Evolutionary conservation across 140 eudicot species (phyloP).

Genomic region (Anethum foeniculum): DNA sequence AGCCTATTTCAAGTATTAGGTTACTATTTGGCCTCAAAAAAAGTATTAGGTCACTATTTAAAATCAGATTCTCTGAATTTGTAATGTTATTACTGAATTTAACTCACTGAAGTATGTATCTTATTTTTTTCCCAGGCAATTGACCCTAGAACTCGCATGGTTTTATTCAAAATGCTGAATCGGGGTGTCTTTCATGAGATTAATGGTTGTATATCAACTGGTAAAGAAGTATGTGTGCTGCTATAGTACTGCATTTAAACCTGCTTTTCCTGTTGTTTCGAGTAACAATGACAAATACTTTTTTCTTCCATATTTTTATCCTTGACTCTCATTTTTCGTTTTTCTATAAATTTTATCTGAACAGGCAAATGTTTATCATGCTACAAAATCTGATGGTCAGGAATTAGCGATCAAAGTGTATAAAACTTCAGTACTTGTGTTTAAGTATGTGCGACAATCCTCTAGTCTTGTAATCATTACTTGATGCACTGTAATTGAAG

Average conservation of each 20-base stretch:
- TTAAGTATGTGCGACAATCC: conserved; percentile 53
- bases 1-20: not conserved
- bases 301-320: not conserved
- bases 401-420: conserved; percentile 92
- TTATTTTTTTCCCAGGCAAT: conserved; percentile 48
- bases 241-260: not conserved
- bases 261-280: not conserved
- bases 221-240: conserved; percentile 62
- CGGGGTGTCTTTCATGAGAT: conserved; percentile 80
- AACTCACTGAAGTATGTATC: not conserved
- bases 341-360: not conserved
- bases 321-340: not conserved
- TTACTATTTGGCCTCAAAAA: too few species aligned
- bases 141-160: conserved; percentile 98
- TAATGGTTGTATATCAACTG: conserved; percentile 97
- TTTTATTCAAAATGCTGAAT: conserved; percentile 88
- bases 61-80: not conserved
- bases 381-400: conserved; percentile 79
- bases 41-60: not conserved
- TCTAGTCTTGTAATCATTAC: conserved; percentile 5
- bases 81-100: not conserved
- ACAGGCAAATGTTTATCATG: conserved; percentile 99
- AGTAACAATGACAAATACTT: not conserved
- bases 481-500: not conserved
- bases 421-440: conserved; percentile 92